Base-by-base conservation (phyloP, 371 early-diverging fungal genomes). In the Amoeboaphelidium occidentale region DNA sequence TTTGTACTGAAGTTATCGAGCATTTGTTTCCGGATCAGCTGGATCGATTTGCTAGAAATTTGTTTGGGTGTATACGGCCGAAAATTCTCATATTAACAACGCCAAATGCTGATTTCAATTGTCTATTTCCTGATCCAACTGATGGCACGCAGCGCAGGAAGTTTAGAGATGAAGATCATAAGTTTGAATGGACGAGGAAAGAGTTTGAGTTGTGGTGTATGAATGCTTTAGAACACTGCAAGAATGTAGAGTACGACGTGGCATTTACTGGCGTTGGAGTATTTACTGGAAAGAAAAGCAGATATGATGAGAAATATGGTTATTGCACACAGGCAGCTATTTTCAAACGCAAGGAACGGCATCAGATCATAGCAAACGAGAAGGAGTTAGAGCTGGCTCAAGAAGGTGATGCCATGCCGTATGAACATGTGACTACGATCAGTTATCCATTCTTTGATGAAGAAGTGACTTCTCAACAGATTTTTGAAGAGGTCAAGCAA, bases 171-270 rank as follows among this genome's bases (percentile, higher is more conserved):
- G 70, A 68, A 28, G 92, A 91, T 58, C 92, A 91, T 61, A 74
- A 76, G 51, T 91, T 87, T 61, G 92, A 91, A 65, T 88, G 89
- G 92, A 82, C 86, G 3, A 67, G 87, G 4, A 53, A 56, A 25
- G 75, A 86, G 57, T 91, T 91, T 60, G 56, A 76, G 54, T 43
- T 51, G 1, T 91, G 89, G 89, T 78, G 39, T 32, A 50, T 6
- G 14, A 70, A 67, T 0, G 83, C 82, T 0, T 21, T 46, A 0
- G 48, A 62, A 43, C 80, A 76, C 53, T n/a, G n/a, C n/a, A n/a
- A n/a, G n/a, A n/a, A n/a, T n/a, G n/a, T n/a, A n/a, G 72, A 69
- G 0, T 87, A 87, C 57, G 26, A 51, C 1, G 73, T 73, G 3
- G 55, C 61, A 32, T 76, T 75, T 53, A 60, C 69, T 23, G 86